Percentiles rank a stretch among this genome's conserved stretches.
Conservation (phyloP, 768 basidiomycete genomes). For the Lentinula raphanica region DNA sequence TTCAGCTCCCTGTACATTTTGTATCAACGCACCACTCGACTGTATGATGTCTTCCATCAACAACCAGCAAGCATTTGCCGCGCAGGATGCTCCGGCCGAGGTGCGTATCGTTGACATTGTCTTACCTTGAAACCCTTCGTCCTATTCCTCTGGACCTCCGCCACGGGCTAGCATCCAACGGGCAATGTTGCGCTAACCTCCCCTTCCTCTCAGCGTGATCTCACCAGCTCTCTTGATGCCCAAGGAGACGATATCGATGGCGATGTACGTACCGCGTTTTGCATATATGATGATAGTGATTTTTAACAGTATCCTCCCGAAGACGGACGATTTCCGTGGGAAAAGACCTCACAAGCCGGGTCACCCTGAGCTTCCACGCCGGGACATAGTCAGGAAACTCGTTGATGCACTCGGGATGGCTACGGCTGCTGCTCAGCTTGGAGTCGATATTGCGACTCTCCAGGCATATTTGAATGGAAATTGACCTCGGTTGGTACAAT, state of each 20-base stretch:
- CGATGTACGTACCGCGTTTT: not conserved
- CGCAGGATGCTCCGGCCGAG: not conserved
- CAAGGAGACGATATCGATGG: not conserved
- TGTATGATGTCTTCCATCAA: not conserved
- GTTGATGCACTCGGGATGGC: not conserved
- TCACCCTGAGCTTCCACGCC: not conserved
- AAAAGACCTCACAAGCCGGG: not conserved
- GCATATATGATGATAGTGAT: not conserved
- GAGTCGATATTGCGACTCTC: not conserved
- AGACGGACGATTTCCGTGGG: not conserved
- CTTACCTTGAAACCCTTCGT: not conserved
- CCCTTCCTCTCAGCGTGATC: not conserved
- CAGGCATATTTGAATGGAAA: not conserved
- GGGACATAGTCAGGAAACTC: not conserved
- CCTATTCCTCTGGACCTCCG: not conserved
- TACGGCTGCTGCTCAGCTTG: not conserved
- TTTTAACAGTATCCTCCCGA: not conserved
- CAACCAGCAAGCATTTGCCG: not conserved
- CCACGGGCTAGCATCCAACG: too few species aligned
- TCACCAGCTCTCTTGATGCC: not conserved
- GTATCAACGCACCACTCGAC: not conserved
- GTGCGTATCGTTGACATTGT: not conserved
- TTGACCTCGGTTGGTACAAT: not conserved
- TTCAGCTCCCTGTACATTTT: not conserved
- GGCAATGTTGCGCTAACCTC: too few species aligned